Conservation (phyloP, 2,329 filamentous ascomycete genomes). For the Sporothrix curviconia region DNA sequence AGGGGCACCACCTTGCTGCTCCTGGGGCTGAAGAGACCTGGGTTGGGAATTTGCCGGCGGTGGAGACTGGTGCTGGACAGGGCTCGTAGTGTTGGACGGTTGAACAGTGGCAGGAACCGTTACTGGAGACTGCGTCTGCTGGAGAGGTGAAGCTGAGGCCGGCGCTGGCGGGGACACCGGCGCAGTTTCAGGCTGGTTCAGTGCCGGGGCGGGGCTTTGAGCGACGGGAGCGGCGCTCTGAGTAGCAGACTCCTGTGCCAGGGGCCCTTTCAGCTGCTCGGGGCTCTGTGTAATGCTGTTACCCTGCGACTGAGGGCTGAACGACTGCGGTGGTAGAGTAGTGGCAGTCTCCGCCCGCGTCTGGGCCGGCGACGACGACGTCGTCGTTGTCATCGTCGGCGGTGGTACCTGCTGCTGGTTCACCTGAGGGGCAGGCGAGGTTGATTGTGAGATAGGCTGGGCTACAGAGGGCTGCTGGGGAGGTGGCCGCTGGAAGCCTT, state of each 20-base stretch:
- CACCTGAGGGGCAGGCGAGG: neutral
- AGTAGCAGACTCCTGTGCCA: neutral
- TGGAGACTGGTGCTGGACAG: neutral
- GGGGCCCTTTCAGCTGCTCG: neutral
- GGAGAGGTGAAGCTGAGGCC: neutral
- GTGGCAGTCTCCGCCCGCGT: neutral
- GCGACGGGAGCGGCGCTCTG: neutral
- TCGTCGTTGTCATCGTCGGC: no score
- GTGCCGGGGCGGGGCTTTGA: neutral
- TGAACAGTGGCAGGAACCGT: neutral
- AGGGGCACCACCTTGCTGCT: no score
- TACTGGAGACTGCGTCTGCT: neutral
- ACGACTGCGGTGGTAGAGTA: neutral
- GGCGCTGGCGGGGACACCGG: neutral
- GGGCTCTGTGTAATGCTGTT: slow-evolving; percentile 1
- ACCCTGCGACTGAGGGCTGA: neutral
- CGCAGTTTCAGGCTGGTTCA: neutral
- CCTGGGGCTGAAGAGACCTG: neutral
- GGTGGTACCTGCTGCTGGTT: neutral
- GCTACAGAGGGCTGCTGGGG: neutral
- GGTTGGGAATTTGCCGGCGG: neutral
- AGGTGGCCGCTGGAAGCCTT: slow-evolving; percentile 4
- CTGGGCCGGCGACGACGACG: neutral
- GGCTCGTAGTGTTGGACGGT: neutral
- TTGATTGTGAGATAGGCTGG: neutral